Conservation (phyloP, 495 filamentous ascomycete genomes). For the Astrothelium subdiscretum region DNA sequence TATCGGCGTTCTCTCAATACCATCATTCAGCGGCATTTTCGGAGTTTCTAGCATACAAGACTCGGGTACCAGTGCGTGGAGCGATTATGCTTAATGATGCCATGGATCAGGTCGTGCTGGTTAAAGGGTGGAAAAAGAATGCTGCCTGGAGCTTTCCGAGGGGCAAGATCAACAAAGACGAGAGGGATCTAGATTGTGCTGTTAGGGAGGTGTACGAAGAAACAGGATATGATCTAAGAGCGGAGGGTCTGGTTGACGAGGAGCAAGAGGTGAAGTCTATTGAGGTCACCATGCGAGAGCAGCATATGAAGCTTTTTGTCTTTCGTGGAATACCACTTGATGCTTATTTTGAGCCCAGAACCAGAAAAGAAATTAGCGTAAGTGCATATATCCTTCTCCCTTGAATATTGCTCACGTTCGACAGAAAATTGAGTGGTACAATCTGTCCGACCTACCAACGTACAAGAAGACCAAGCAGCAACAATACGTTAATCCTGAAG, state of each 20-base stretch:
- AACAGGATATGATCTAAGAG: slow-evolving; percentile 74
- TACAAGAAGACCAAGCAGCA: slow-evolving; percentile 52
- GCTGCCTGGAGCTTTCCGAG: slow-evolving; percentile 93
- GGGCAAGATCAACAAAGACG: slow-evolving; percentile 95
- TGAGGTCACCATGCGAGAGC: slow-evolving; percentile 78
- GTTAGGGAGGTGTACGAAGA: slow-evolving; percentile 92
- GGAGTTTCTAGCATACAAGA: slow-evolving; percentile 87
- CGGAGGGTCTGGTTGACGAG: slow-evolving; percentile 57
- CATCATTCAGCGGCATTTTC: slow-evolving; percentile 71
- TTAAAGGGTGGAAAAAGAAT: slow-evolving; percentile 95
- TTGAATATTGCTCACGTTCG: neutral
- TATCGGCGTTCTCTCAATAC: slow-evolving; percentile 65
- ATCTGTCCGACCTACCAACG: slow-evolving; percentile 73
- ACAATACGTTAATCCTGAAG: slow-evolving; percentile 34
- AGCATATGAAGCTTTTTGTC: slow-evolving; percentile 83
- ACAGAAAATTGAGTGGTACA: slow-evolving; percentile 82
- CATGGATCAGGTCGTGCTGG: slow-evolving; percentile 85
- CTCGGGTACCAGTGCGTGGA: slow-evolving; percentile 81
- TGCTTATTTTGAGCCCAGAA: slow-evolving; percentile 75
- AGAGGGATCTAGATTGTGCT: slow-evolving; percentile 84
- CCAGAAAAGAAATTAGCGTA: slow-evolving; percentile 85
- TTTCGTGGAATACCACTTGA: slow-evolving; percentile 79
- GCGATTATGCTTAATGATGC: slow-evolving; percentile 82
- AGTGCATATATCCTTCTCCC: neutral
- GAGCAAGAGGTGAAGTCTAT: slow-evolving; percentile 62